Evolutionary conservation across 1,139 yeast genomes (phyloP), one percentile per base, ranked within the genome.

Genomic region (Pichiaceae sp.): DNA sequence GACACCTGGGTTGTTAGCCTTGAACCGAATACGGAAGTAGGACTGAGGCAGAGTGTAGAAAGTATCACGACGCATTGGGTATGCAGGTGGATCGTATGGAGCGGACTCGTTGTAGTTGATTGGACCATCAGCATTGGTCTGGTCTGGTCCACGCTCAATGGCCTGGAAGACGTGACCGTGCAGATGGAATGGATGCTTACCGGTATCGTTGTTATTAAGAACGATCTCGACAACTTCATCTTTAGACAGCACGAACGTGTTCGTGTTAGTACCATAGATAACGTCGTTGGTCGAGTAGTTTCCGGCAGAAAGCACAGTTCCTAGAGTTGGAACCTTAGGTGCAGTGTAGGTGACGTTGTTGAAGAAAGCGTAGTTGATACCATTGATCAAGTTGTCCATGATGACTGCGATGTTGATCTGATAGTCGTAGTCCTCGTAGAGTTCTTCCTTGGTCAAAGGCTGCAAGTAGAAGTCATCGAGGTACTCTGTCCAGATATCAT

Each of bases 131-230:
- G 24, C 7, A 21, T 21, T 11, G 24, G 24, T 21, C 33, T 66
- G 59, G 19, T 65, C 72, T 7, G 64, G 64, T 31, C 75, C 63
- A 54, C 73, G 56, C 45, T 67, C 70, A 38, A 84, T 54, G 8
- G 83, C 67, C 68, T 86, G 93, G 69, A 85, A 83, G 42, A 67
- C 70, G 59, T 84, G 93, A 25, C 96, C 96, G 50, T 86, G 96
- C 48, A 86, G 63, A 57, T 86, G 96, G 78, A 87, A 84, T n/a
- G 96, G 95, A 60, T 86, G 95, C 43, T 75, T 74, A 62, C 93
- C 93, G 37, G 87, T 84, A 58, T 85, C 95, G 42, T 64, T 58
- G 43, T 85, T 81, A 54, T 84, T 83, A 33, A 86, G 58, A 9
- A 82, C 74, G 40, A 86, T 63, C 49, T 85, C 94, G 34, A 85